A percentile compares a stretch with the other conserved stretches of the same genome.
These are phyloP conservation scores for Claviceps arundinis DNA, from an alignment of 2,329 filamentous ascomycete genomes.

Conservation along the genomic window DNA sequence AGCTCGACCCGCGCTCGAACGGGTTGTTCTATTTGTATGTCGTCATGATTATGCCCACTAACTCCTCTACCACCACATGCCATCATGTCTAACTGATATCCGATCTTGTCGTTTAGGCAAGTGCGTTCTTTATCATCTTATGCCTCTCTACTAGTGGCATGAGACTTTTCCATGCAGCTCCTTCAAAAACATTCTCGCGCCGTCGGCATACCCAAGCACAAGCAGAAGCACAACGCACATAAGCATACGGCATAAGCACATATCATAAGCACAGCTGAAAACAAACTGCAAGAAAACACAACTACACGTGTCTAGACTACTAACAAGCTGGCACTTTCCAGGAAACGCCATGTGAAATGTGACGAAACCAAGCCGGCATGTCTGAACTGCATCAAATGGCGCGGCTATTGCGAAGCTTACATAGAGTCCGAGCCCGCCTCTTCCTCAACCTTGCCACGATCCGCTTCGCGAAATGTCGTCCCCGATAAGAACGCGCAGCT, in stretches of 20 bases:
- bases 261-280: no score
- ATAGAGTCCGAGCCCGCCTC: constrained; percentile 8
- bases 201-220: not conserved
- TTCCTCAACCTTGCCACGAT: constrained; percentile 1
- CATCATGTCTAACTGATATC: not conserved
- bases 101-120: constrained; percentile 14
- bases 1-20: constrained; percentile 25
- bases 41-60: not conserved
- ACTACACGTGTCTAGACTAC: not conserved
- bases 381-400: constrained; percentile 28
- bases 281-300: no score
- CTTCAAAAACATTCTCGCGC: no score
- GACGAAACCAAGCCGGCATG: constrained; percentile 28
- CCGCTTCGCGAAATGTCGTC: not conserved
- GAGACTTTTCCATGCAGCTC: no score
- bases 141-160: constrained; percentile 8
- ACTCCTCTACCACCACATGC: not conserved
- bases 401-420: constrained; percentile 26
- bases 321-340: constrained; percentile 6
- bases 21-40: constrained; percentile 25
- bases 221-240: not conserved
- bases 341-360: constrained; percentile 29
- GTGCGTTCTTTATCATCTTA: constrained; percentile 7
- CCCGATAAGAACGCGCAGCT: constrained; percentile 13
- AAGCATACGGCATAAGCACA: no score